These are phyloP conservation scores for Sequoiadendron giganteum DNA, from an alignment of 75 land plant genomes.

Conservation along the genomic window DNA sequence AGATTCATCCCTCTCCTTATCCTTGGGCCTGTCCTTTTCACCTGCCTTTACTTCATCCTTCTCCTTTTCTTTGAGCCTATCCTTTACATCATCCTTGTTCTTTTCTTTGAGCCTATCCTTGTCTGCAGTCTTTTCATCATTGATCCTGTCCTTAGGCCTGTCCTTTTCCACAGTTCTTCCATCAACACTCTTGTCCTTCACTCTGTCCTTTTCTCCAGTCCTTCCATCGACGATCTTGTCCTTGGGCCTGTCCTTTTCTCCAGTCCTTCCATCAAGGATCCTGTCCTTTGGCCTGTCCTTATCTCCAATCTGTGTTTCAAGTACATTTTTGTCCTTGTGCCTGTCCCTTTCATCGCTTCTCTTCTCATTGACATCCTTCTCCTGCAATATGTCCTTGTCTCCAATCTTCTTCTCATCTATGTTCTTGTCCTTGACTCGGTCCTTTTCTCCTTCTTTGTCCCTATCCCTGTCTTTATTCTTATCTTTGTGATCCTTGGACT, in stretches of 20 bases:
- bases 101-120: conserved; percentile 9
- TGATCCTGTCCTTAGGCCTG: conserved; percentile 11
- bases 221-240: conserved; percentile 3
- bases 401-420: conserved; percentile 23
- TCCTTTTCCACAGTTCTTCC: conserved; percentile 21
- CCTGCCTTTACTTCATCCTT: too few species aligned
- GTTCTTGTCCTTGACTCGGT: conserved; percentile 5
- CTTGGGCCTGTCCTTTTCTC: conserved; percentile 22
- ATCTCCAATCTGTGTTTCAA: conserved; percentile 30
- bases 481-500: conserved; percentile 38
- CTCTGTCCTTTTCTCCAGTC: not conserved
- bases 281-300: conserved; percentile 21
- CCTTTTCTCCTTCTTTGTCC: conserved; percentile 23
- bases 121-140: conserved; percentile 1
- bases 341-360: conserved; percentile 30
- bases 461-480: conserved; percentile 35
- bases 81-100: conserved; percentile 13
- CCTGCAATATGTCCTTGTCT: conserved; percentile 10
- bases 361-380: conserved; percentile 26
- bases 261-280: conserved; percentile 13
- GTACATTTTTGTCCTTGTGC: not conserved
- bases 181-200: conserved; percentile 11
- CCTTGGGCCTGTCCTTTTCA: too few species aligned
- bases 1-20: conserved; percentile 3
- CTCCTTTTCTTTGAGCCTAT: conserved; percentile 4